Conservation (phyloP, 2,329 filamentous ascomycete species). For the Phaeosphaeriaceae sp. region DNA sequence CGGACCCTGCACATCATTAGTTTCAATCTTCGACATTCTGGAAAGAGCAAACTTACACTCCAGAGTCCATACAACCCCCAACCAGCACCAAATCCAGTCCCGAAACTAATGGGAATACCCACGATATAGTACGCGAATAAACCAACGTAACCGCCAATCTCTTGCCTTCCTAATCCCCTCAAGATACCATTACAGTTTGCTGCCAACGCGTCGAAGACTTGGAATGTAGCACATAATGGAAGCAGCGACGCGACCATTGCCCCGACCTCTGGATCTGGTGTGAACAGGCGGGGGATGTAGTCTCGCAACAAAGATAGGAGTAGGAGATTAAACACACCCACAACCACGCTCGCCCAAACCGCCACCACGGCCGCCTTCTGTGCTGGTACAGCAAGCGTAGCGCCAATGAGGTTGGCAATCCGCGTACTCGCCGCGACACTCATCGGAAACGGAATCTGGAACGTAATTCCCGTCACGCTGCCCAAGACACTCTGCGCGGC, state of each 20-base stretch:
- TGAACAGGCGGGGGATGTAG: conserved; percentile 78
- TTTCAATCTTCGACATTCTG: neutral
- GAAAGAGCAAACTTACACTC: conserved; percentile 51
- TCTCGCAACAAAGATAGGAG: conserved; percentile 74
- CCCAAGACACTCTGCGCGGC: conserved; percentile 88
- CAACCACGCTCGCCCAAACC: conserved; percentile 69
- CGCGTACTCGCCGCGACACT: conserved; percentile 88
- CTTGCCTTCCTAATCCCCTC: conserved; percentile 85
- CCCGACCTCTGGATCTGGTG: conserved; percentile 71
- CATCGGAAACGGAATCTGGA: conserved; percentile 91
- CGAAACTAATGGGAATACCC: conserved; percentile 84
- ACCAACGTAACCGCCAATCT: conserved; percentile 89
- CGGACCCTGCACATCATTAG: conserved; percentile 47
- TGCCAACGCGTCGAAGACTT: conserved; percentile 84
- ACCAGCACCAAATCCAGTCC: conserved; percentile 75
- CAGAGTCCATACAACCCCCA: conserved; percentile 86
- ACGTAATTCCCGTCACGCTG: conserved; percentile 80
- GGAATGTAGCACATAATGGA: conserved; percentile 85
- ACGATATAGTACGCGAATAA: conserved; percentile 86
- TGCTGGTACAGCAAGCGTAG: conserved; percentile 80
- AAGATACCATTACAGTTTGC: conserved; percentile 84
- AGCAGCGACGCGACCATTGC: conserved; percentile 72
- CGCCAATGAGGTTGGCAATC: conserved; percentile 90
- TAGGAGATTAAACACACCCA: conserved; percentile 82
- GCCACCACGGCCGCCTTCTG: conserved; percentile 82